Base-by-base conservation (phyloP, 306 rosid genomes). In the Dalbergia oliveri region DNA sequence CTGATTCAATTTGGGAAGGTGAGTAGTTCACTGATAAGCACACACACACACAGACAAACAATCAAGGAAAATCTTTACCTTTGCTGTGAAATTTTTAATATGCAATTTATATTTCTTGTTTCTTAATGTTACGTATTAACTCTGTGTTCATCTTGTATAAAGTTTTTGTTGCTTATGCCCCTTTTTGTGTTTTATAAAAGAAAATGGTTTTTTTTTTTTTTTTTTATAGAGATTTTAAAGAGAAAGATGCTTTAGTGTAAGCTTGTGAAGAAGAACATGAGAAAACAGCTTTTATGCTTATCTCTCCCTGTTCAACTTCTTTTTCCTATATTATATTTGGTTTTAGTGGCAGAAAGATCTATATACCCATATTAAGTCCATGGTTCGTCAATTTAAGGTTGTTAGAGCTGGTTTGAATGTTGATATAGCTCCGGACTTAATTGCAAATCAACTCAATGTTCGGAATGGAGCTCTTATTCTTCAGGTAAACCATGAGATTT, bases 381-480 rank as follows among this genome's bases (percentile, higher is more conserved):
- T 84, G 19, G 51, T 84, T 87, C 70, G 60, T 77, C 67, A 56
- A 51, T 78, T 45, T 68, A 67, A 93, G 99, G 99, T 84, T 58
- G 86, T 88, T 77, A 88, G 94, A 86, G 98, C 92, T 80, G 96
- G 98, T 67, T 82, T 93, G 85, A 91, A 90, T 79, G 85, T 95
- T 61, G 99, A 90, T 58, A 85, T 95, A 71, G 99, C 99, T 51
- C 92, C 98, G 2, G 99, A 95, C 75, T 84, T 91, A 14, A 79
- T 89, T 67, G 92, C 99, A 60, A 93, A 80, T 86, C 98, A 91
- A 86, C 98, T 95, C 61, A 95, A 90, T 54, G 96, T 93, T 87
- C 90, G 96, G 81, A 88, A 90, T 58, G 99, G 99, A 76, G 99
- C 99, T 67, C 98, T 95, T 69, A 26, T 95, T 79, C 87, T 95